Conservation (phyloP, 768 basidiomycete species). For the Kwoniella sp. region DNA sequence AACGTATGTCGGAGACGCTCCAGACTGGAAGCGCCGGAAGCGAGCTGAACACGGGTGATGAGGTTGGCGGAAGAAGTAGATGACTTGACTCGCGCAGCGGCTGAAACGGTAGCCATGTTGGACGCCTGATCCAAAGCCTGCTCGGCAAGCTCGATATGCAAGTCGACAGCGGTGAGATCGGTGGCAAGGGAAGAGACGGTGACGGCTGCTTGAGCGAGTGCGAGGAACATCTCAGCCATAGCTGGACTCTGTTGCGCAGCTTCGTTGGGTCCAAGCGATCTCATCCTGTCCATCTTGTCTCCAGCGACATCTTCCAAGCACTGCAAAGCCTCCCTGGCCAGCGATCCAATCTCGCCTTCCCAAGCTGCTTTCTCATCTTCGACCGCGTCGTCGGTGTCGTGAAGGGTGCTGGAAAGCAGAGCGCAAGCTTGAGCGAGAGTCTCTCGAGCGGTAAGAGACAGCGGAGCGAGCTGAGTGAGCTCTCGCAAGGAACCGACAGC, state of each 20-base stretch:
- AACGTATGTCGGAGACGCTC: conserved; percentile 51
- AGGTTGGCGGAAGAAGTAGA: conserved; percentile 44
- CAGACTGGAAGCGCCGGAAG: conserved; percentile 42
- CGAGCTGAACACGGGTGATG: conserved; percentile 51
- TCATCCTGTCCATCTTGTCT: conserved; percentile 46
- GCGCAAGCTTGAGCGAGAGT: conserved; percentile 45
- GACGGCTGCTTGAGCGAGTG: conserved; percentile 42
- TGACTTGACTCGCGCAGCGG: conserved; percentile 36
- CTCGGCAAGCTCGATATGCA: conserved; percentile 48
- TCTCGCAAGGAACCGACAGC: conserved; percentile 35
- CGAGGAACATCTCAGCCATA: conserved; percentile 49
- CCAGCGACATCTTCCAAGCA: conserved; percentile 47
- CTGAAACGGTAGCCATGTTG: conserved; percentile 49
- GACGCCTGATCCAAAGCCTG: conserved; percentile 54
- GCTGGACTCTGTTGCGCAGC: conserved; percentile 35
- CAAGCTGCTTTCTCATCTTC: conserved; percentile 40
- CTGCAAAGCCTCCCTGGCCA: conserved; percentile 48
- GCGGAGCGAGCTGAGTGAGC: conserved; percentile 38
- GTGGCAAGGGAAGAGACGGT: conserved; percentile 39
- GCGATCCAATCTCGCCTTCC: conserved; percentile 44
- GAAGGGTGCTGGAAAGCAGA: conserved; percentile 37
- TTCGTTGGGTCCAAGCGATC: conserved; percentile 23
- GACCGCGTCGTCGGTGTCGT: conserved; percentile 43
- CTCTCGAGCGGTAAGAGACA: conserved; percentile 41
- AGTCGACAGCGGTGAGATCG: conserved; percentile 40